Evolutionary conservation across 345 rosid genomes (phyloP).

Genomic region (Populus nigra): DNA sequence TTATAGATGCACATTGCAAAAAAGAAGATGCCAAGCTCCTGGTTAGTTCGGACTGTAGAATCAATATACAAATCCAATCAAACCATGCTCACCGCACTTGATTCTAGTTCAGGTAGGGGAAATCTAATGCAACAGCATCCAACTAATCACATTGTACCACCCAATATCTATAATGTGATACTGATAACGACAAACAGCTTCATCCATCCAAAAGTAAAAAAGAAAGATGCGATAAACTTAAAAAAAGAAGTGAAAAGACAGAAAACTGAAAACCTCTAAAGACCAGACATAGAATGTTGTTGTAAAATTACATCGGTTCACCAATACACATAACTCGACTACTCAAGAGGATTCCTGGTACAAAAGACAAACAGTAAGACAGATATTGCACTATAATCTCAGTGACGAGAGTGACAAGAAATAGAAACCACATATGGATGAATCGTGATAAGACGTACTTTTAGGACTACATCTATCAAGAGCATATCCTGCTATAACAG

Average conservation of each 20-base stretch:
- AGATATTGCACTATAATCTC: background rate
- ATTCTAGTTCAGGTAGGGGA: background rate
- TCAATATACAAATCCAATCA: background rate
- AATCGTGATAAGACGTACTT: conserved; percentile 15
- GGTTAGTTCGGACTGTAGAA: too few species aligned
- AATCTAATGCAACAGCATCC: background rate
- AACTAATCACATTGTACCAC: background rate
- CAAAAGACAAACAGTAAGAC: conserved; percentile 2
- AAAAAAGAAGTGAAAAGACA: background rate
- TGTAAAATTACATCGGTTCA: background rate
- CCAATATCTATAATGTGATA: background rate
- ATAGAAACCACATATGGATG: background rate
- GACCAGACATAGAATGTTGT: background rate
- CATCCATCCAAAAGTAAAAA: background rate
- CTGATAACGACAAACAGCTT: background rate
- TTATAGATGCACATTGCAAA: background rate
- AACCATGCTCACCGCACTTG: background rate
- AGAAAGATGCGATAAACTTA: background rate
- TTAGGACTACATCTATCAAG: conserved; percentile 3
- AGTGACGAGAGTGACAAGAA: background rate
- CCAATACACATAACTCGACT: background rate
- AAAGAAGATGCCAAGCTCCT: background rate
- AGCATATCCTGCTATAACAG: conserved; percentile 15
- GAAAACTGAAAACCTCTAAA: background rate
- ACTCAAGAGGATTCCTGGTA: conserved; percentile 3